These are phyloP conservation scores for Colletotrichum sp. DNA, from an alignment of 2,329 filamentous ascomycete species.

Conservation along the genomic window DNA sequence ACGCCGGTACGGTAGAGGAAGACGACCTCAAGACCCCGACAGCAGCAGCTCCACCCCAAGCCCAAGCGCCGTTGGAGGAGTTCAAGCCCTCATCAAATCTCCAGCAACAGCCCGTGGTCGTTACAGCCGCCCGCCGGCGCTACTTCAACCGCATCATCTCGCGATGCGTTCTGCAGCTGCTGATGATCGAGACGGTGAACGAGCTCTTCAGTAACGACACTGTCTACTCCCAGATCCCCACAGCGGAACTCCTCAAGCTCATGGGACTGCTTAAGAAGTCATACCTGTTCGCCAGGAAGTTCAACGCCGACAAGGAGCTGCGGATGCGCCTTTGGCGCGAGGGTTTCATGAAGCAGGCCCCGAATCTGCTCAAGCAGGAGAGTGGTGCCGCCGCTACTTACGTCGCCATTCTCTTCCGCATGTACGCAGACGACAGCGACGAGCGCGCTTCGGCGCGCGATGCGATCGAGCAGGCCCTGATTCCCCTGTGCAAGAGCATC, in stretches of 20 bases:
- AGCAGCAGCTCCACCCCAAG: constrained; percentile 30
- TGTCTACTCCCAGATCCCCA: constrained; percentile 93
- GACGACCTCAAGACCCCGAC: constrained; percentile 39
- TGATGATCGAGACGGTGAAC: constrained; percentile 99
- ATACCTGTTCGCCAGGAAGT: constrained; percentile 94
- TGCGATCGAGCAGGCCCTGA: constrained; percentile 89
- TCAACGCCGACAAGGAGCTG: constrained; percentile 97
- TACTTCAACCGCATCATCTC: constrained; percentile 99
- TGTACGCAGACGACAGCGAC: constrained; percentile 90
- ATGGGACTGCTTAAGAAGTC: constrained; percentile 96
- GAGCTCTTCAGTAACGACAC: constrained; percentile 98
- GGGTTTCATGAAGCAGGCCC: constrained; percentile 99
- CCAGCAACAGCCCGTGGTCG: constrained; percentile 88
- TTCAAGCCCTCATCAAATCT: constrained; percentile 79
- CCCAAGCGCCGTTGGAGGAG: constrained; percentile 72
- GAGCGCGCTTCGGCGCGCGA: constrained; percentile 80
- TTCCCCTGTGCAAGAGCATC: constrained; percentile 95
- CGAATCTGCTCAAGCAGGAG: constrained; percentile 97
- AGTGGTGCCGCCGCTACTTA: constrained; percentile 92
- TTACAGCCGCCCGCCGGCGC: constrained; percentile 88
- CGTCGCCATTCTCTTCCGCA: constrained; percentile 92
- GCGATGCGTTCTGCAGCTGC: constrained; percentile 92
- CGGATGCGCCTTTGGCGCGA: constrained; percentile 94
- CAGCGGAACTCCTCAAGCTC: constrained; percentile 83
- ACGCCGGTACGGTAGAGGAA: constrained; percentile 34